phyloP scores from a whole-genome alignment of 345 rosid genomes.

The Gossypium ekmanianum region DNA sequence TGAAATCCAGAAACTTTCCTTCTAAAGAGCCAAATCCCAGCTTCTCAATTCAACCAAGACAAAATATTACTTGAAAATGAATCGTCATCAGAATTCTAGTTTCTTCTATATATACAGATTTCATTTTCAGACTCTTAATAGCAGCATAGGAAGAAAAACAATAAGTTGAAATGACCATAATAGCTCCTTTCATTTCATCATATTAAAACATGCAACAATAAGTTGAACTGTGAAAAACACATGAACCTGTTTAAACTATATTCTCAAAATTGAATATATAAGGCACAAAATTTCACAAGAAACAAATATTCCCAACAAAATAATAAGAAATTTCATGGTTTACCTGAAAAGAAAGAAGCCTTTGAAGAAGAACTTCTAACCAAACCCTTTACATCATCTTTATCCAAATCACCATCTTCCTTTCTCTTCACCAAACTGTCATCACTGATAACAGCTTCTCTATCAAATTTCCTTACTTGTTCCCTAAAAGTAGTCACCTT shows the following conservation, averaged over 20 bases:
- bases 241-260: background rate
- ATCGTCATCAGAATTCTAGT: background rate
- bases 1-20: background rate
- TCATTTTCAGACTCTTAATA: background rate
- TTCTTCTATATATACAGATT: background rate
- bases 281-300: background rate
- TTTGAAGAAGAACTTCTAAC: slow-evolving; percentile 42
- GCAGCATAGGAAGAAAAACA: background rate
- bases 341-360: slow-evolving; percentile 36
- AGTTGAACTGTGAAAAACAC: background rate
- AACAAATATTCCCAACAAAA: background rate
- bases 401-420: slow-evolving; percentile 27
- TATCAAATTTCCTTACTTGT: slow-evolving; percentile 25
- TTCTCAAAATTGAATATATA: background rate
- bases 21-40: background rate
- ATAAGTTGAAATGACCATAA: background rate
- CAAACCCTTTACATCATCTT: slow-evolving; percentile 24
- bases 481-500: slow-evolving; percentile 18
- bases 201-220: background rate
- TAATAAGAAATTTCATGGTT: background rate
- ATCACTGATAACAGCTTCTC: slow-evolving; percentile 21
- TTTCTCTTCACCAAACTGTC: slow-evolving; percentile 26
- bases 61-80: slow-evolving; percentile 1
- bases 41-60: background rate
- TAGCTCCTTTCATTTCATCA: background rate